Percentiles rank a stretch among this genome's conserved stretches.
phyloP scores from a whole-genome alignment of 306 rosid species.

The Cicer bijugum region DNA sequence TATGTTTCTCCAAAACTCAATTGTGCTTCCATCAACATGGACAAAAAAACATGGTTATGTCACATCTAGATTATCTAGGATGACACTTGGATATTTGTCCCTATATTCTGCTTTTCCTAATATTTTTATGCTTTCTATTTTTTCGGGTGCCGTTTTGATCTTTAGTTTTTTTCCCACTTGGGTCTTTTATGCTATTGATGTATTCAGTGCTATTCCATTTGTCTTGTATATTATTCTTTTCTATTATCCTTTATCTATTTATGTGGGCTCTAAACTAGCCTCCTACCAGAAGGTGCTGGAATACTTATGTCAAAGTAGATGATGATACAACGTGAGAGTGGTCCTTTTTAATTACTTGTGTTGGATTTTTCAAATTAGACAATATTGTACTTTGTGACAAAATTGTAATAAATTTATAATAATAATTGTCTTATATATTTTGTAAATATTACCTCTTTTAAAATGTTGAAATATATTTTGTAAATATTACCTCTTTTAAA shows the following conservation, averaged over 20 bases:
- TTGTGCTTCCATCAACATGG: constrained; percentile 22
- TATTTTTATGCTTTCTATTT: background rate
- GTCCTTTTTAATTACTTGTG: background rate
- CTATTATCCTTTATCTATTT: background rate
- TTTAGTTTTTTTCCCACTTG: background rate
- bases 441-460: too few relatives aligned
- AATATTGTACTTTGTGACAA: background rate
- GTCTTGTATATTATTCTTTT: background rate
- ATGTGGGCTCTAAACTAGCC: background rate
- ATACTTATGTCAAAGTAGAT: background rate
- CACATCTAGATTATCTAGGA: background rate
- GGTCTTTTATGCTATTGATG: background rate
- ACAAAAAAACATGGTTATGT: background rate
- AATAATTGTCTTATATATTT: too few relatives aligned
- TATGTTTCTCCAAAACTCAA: background rate
- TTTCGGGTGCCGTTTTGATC: background rate
- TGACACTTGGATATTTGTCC: background rate
- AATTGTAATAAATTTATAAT: too few relatives aligned
- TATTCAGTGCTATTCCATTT: background rate
- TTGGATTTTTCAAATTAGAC: background rate
- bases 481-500: too few relatives aligned
- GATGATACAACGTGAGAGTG: background rate
- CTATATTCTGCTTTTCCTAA: background rate
- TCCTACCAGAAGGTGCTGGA: background rate
- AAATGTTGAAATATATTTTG: too few relatives aligned